These are phyloP conservation scores for Yamadazyma triangularis DNA, from an alignment of 1,139 yeast species.

Conservation along the genomic window DNA sequence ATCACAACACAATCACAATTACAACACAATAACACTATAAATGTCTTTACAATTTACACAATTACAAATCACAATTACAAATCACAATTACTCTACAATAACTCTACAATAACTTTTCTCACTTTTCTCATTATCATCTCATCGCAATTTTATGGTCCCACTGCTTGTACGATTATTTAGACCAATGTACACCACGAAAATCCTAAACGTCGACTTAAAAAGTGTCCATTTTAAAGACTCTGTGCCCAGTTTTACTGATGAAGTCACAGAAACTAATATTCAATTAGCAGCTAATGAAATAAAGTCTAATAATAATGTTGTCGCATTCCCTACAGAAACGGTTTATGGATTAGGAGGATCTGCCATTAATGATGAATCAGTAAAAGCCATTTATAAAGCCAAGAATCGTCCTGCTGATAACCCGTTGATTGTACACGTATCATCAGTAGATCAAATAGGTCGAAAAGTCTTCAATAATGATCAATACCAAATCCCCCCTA, in stretches of 20 bases:
- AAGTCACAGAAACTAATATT: constrained; percentile 46
- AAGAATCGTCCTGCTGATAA: constrained; percentile 94
- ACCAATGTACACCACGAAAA: no score
- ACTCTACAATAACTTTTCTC: no score
- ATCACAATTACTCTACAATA: no score
- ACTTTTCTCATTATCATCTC: no score
- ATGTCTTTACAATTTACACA: no score
- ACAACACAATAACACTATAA: no score
- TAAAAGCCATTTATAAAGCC: constrained; percentile 71
- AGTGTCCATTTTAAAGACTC: constrained; percentile 21
- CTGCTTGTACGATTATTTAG: no score
- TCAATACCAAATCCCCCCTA: constrained; percentile 56
- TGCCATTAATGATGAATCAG: constrained; percentile 70
- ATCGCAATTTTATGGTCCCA: no score
- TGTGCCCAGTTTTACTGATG: constrained; percentile 45
- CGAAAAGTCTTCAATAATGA: constrained; percentile 46
- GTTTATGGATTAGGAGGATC: constrained; percentile 95
- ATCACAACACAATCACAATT: no score
- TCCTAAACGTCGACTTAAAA: constrained; percentile 28
- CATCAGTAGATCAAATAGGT: constrained; percentile 69
- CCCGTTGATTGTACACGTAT: constrained; percentile 86
- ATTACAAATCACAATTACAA: no score
- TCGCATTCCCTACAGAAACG: constrained; percentile 96
- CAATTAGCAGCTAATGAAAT: constrained; percentile 56
- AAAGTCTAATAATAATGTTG: constrained; percentile 49